phyloP scores from a whole-genome alignment of 1,139 yeast species.

The Neolecta irregularis region DNA sequence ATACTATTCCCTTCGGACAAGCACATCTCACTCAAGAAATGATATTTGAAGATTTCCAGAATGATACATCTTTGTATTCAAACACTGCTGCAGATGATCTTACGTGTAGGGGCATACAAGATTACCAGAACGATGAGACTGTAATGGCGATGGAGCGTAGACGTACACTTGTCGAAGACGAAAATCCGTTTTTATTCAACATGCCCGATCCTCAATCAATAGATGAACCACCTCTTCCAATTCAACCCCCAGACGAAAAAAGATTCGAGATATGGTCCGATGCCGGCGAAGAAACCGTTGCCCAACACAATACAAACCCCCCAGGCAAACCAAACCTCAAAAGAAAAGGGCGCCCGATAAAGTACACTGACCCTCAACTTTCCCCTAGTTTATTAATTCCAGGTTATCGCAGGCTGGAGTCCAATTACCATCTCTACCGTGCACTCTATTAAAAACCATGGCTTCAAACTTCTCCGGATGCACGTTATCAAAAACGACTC shows the following conservation, averaged over 20 bases:
- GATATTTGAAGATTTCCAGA: no score
- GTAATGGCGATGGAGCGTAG: no score
- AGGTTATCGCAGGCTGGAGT: conserved; percentile 3
- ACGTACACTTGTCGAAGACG: no score
- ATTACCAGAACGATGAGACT: no score
- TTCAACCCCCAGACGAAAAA: background rate
- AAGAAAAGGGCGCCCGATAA: background rate
- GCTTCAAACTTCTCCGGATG: conserved; percentile 1
- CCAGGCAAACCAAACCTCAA: background rate
- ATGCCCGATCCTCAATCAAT: background rate
- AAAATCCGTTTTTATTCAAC: no score
- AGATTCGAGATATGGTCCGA: no score
- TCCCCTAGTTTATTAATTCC: background rate
- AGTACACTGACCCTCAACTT: background rate
- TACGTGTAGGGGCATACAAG: no score
- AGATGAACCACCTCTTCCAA: background rate
- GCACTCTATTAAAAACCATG: background rate
- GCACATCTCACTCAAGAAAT: no score
- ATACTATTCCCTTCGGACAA: no score
- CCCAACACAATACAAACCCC: background rate
- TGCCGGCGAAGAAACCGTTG: no score
- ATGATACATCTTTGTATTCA: no score
- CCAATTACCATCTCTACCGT: conserved; percentile 1
- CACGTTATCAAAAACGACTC: conserved; percentile 17
- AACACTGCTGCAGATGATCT: no score